phyloP scores from a whole-genome alignment of 1,284 basidiomycete genomes.

The Cryptococcus jaspeensis region DNA sequence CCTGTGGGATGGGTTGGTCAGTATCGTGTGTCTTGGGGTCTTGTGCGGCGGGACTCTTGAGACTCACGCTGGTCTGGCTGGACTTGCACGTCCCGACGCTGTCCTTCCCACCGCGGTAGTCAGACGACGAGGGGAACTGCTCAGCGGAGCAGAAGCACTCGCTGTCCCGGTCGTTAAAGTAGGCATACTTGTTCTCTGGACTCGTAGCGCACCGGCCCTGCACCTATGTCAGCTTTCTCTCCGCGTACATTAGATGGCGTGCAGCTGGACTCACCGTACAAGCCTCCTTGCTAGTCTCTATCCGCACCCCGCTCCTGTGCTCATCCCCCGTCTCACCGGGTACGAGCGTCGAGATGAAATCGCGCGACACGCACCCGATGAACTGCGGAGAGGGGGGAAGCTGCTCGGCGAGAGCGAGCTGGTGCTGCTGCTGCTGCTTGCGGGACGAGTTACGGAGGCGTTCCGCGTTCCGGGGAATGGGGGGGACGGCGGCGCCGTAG shows the following conservation, averaged over 20 bases:
- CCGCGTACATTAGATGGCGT: too few species aligned
- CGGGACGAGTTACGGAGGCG: background rate
- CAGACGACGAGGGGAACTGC: background rate
- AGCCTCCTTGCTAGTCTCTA: background rate
- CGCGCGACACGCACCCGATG: background rate
- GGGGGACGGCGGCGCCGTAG: background rate
- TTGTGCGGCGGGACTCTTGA: background rate
- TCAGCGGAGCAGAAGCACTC: background rate
- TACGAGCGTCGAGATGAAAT: background rate
- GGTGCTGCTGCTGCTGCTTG: background rate
- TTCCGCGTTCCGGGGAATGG: background rate
- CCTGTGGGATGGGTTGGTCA: background rate
- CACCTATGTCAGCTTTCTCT: background rate
- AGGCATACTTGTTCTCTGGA: constrained; percentile 1
- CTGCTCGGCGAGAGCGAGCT: background rate
- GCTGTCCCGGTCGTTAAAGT: background rate
- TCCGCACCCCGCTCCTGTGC: too few species aligned
- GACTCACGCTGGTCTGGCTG: constrained; percentile 1
- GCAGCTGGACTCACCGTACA: background rate
- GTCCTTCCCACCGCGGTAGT: background rate
- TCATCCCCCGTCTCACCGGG: too few species aligned
- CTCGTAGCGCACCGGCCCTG: background rate
- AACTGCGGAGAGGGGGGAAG: background rate
- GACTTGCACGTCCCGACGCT: background rate
- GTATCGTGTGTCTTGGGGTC: background rate